These are phyloP conservation scores for Peterozyma toletana DNA, from an alignment of 805 yeast species.

Conservation along the genomic window DNA sequence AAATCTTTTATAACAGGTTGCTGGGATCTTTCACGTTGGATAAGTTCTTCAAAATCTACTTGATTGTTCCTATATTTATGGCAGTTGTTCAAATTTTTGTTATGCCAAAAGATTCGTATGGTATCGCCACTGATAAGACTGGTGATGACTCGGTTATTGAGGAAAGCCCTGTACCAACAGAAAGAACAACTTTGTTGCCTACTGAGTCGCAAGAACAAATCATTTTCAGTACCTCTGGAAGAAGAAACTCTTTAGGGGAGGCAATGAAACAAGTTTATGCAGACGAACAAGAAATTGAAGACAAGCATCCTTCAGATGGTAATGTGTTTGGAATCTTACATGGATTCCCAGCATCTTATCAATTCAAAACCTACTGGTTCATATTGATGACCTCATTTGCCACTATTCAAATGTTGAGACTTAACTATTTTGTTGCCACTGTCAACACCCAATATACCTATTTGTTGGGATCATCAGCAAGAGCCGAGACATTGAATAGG, in stretches of 20 bases:
- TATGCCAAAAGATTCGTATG: constrained; percentile 46
- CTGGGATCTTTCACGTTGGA: constrained; percentile 29
- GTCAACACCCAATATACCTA: constrained; percentile 46
- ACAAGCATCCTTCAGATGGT: constrained; percentile 24
- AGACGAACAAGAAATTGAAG: constrained; percentile 35
- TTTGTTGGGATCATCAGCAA: constrained; percentile 29
- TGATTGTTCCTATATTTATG: constrained; percentile 43
- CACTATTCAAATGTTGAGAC: constrained; percentile 49
- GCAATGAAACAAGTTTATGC: constrained; percentile 48
- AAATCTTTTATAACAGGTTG: constrained; percentile 27
- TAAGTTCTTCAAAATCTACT: constrained; percentile 38
- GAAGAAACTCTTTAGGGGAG: constrained; percentile 51
- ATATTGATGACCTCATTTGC: constrained; percentile 39
- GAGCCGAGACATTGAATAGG: constrained; percentile 34
- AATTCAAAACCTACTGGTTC: constrained; percentile 48
- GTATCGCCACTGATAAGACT: constrained; percentile 26
- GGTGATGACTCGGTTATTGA: neutral
- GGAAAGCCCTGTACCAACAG: constrained; percentile 6
- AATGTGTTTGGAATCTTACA: constrained; percentile 48
- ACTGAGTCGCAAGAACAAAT: constrained; percentile 18
- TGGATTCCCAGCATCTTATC: constrained; percentile 41
- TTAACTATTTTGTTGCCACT: constrained; percentile 54
- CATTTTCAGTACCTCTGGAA: constrained; percentile 11
- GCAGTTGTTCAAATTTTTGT: constrained; percentile 34
- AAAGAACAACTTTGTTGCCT: constrained; percentile 10